Conservation (phyloP, 331 rosid species). For the Rhamnella rubrinervis region DNA sequence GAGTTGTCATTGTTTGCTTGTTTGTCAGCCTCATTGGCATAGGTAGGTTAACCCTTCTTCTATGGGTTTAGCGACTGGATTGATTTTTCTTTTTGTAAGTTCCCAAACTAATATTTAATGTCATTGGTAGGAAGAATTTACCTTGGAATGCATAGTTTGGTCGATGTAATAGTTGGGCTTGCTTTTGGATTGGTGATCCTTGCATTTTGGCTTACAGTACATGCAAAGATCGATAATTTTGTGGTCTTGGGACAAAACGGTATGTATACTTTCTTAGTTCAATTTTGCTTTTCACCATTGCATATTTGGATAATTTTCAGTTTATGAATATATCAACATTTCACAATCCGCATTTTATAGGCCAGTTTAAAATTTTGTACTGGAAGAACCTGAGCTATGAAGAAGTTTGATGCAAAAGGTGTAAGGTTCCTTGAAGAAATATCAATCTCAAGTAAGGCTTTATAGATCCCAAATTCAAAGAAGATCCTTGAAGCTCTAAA, state of each 20-base stretch:
- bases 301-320: neutral
- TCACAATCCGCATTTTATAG: no score
- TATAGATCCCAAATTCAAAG: no score
- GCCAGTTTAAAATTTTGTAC: no score
- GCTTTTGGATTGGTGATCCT: constrained; percentile 62
- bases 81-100: constrained; percentile 19
- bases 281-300: neutral
- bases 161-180: constrained; percentile 74
- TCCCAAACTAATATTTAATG: constrained; percentile 25
- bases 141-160: constrained; percentile 90
- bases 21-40: constrained; percentile 75
- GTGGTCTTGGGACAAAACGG: constrained; percentile 82
- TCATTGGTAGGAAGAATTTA: constrained; percentile 76
- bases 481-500: neutral
- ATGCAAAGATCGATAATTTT: constrained; percentile 62
- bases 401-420: neutral
- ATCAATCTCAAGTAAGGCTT: neutral
- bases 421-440: no score
- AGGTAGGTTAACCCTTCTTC: constrained; percentile 49
- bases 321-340: no score
- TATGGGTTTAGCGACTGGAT: constrained; percentile 11
- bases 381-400: constrained; percentile 1
- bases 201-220: constrained; percentile 69
- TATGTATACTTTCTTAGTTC: constrained; percentile 38
- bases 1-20: constrained; percentile 59